Evolutionary conservation across 768 basidiomycete species (phyloP), one percentile per base, ranked within the genome.

Genomic region (Termitomyces sp.): DNA sequence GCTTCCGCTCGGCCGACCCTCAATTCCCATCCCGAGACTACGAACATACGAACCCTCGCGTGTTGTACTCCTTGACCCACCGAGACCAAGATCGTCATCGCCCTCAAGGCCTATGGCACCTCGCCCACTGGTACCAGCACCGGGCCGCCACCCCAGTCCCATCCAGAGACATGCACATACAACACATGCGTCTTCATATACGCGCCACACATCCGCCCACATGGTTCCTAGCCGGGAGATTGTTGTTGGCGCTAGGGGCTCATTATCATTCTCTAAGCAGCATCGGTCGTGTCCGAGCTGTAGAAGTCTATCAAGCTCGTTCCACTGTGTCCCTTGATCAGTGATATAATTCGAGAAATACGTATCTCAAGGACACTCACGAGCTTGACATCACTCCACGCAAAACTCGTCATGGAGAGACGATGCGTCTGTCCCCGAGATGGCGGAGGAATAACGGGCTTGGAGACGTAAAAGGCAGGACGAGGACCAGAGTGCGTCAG

Each of bases 101-200:
- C 87, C 87, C 43, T 88, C 86, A 28, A 88, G 71, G 26, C 77
- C 74, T 8, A 88, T 69, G 28, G 44, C 83, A 83, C 82, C 83
- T 83, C 79, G 43, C 74, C 71, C 11, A 17, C n/a, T 47, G 15
- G 77, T 67, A 7, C 77, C 78, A 37, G 76, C 70, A 8, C 70
- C 75, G 7, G 78, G 77, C 1, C 85, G 76, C 83, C 79, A 88
- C 14, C 89, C 87, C 62, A 86, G 78, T 88, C 89, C 87, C 63
- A 86, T 79, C 89, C 89, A 92, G n/a, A 91, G 75, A 3, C 87
- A 83, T 0, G 89, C 91, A 63, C 91, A 92, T 45, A 91, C 75
- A 41, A 91, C 74, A 59, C 91, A 93, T 21, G 87, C 86, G 58
- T 93, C 91, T 70, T 94, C 91, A 63, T 93, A 94, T 12, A 92